A percentile compares a stretch with the other conserved stretches of the same genome.
These are phyloP conservation scores for Daldinia caldariorum DNA, from an alignment of 495 filamentous ascomycete genomes.

Conservation along the genomic window DNA sequence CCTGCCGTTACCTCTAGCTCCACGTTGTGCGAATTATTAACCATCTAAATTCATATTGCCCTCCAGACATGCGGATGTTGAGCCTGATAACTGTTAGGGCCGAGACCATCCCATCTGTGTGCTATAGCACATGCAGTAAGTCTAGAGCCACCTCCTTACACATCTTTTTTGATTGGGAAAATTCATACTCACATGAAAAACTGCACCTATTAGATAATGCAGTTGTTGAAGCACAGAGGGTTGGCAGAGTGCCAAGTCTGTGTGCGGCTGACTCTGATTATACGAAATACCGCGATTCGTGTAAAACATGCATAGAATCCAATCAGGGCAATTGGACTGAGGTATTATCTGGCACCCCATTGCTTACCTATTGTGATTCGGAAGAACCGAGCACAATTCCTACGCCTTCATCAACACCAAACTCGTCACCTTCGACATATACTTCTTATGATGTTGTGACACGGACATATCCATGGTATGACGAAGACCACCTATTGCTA, in stretches of 20 bases:
- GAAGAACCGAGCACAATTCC: not conserved
- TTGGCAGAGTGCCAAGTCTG: not conserved
- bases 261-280: conserved; percentile 6
- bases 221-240: conserved; percentile 8
- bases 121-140: conserved; percentile 30
- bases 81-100: not conserved
- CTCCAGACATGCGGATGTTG: not conserved
- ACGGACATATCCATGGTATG: conserved; percentile 20
- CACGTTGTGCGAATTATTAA: not conserved
- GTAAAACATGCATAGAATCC: conserved; percentile 1
- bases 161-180: not conserved
- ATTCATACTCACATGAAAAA: not conserved
- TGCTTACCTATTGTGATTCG: conserved; percentile 5
- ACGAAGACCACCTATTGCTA: too few species aligned
- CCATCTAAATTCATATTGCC: not conserved
- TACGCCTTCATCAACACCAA: not conserved
- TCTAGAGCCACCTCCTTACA: not conserved
- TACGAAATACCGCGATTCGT: not conserved
- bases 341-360: not conserved
- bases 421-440: not conserved
- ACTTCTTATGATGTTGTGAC: not conserved
- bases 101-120: not conserved
- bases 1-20: not conserved
- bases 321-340: not conserved
- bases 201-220: conserved; percentile 25